A percentile compares a stretch with the other conserved stretches of the same genome.
These are phyloP conservation scores for Kwoniella sp. DNA, from an alignment of 768 basidiomycete species.

Conservation along the genomic window DNA sequence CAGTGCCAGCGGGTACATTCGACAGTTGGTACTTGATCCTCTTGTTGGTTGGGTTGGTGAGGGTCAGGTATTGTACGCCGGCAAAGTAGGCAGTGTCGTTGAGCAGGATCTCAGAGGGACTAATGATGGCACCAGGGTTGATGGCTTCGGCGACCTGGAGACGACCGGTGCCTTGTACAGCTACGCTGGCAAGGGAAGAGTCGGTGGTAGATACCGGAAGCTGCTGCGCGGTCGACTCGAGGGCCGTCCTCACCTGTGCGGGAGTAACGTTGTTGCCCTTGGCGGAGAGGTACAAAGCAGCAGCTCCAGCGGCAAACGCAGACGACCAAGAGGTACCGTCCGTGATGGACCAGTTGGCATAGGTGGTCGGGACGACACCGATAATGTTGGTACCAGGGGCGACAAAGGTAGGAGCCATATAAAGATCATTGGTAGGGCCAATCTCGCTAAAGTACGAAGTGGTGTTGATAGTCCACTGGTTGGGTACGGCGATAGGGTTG, in stretches of 20 bases:
- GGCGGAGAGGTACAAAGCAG: slow-evolving; percentile 47
- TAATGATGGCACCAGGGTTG: slow-evolving; percentile 56
- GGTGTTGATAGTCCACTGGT: slow-evolving; percentile 56
- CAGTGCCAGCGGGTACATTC: slow-evolving; percentile 46
- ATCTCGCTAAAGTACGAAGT: slow-evolving; percentile 59
- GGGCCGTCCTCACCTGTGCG: slow-evolving; percentile 22
- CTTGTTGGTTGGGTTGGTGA: slow-evolving; percentile 56
- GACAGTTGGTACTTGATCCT: slow-evolving; percentile 50
- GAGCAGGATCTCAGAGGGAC: slow-evolving; percentile 59
- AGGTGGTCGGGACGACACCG: slow-evolving; percentile 23
- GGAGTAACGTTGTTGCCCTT: slow-evolving; percentile 33
- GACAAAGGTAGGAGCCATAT: slow-evolving; percentile 56
- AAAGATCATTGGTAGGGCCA: slow-evolving; percentile 60
- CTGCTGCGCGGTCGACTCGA: slow-evolving; percentile 35
- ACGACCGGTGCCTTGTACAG: slow-evolving; percentile 42
- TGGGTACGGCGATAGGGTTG: slow-evolving; percentile 53
- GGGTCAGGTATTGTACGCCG: slow-evolving; percentile 38
- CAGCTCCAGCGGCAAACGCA: slow-evolving; percentile 45
- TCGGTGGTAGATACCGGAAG: slow-evolving; percentile 31
- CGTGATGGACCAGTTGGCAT: slow-evolving; percentile 29
- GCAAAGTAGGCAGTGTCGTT: slow-evolving; percentile 64
- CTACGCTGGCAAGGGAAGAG: slow-evolving; percentile 33
- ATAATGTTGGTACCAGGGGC: slow-evolving; percentile 54
- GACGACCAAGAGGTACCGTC: slow-evolving; percentile 35
- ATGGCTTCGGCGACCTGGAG: slow-evolving; percentile 62